Evolutionary conservation across 2,329 filamentous ascomycete genomes (phyloP).

Genomic region (Aspergillaceae sp.): DNA sequence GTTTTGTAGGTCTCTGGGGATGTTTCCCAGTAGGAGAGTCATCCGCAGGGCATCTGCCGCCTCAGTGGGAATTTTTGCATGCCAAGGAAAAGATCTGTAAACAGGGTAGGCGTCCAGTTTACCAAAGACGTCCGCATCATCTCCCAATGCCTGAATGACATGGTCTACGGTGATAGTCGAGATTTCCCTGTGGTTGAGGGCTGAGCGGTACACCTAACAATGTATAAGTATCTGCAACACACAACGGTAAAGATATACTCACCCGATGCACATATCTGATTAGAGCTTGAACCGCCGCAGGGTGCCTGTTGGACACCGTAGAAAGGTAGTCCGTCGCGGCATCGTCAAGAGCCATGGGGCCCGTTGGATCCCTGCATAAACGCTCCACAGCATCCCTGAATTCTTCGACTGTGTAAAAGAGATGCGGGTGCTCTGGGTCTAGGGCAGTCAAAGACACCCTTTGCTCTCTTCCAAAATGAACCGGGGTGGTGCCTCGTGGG

Average conservation of each 20-base stretch:
- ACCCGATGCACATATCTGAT: constrained; percentile 1
- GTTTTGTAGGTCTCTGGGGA: neutral
- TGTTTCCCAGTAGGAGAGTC: neutral
- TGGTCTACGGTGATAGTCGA: too few relatives aligned
- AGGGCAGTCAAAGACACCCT: neutral
- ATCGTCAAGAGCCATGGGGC: neutral
- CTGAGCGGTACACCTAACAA: too few relatives aligned
- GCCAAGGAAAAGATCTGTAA: neutral
- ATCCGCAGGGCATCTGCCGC: neutral
- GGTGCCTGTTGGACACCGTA: neutral
- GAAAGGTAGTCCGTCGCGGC: neutral
- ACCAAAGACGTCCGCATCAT: too few relatives aligned
- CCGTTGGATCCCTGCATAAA: neutral
- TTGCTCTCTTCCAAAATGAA: neutral
- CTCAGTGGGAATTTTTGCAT: neutral
- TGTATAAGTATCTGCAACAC: neutral
- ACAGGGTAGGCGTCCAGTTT: neutral
- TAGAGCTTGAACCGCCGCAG: neutral
- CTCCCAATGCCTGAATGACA: too few relatives aligned
- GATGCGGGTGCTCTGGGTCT: neutral
- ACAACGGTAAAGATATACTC: neutral
- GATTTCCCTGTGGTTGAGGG: too few relatives aligned
- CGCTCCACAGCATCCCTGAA: neutral
- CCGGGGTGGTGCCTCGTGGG: neutral
- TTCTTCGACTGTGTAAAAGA: neutral